These are phyloP conservation scores for Lipomyces yamanashiensis DNA, from an alignment of 805 yeast genomes.

Conservation along the genomic window DNA sequence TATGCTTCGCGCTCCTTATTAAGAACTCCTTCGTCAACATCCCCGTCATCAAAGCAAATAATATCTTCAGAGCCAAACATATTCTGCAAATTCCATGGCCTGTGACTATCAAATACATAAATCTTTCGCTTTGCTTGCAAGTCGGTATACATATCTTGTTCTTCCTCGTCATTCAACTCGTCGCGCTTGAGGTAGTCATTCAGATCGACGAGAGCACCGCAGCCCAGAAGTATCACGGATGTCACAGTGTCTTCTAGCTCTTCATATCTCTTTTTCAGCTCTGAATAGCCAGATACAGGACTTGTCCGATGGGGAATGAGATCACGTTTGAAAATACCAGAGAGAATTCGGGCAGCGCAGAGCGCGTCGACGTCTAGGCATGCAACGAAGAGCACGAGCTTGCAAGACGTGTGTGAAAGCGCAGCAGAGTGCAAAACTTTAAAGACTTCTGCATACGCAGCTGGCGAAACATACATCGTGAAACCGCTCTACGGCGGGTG, in stretches of 20 bases:
- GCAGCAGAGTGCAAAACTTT: conserved; percentile 70
- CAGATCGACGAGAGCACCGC: conserved; percentile 90
- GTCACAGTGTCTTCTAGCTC: conserved; percentile 74
- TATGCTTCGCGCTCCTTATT: conserved; percentile 66
- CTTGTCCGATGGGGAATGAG: conserved; percentile 84
- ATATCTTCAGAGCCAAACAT: conserved; percentile 80
- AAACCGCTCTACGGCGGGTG: conserved; percentile 5
- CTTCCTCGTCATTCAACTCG: conserved; percentile 28
- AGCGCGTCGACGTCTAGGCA: conserved; percentile 90
- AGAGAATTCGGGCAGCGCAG: conserved; percentile 81
- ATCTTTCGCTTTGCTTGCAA: conserved; percentile 55
- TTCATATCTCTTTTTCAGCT: conserved; percentile 62
- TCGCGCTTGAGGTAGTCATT: conserved; percentile 56
- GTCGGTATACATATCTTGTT: conserved; percentile 35
- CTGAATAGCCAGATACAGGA: conserved; percentile 91
- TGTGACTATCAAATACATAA: conserved; percentile 85
- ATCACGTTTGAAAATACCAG: conserved; percentile 73
- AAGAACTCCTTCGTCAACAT: conserved; percentile 60
- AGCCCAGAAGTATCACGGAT: conserved; percentile 81
- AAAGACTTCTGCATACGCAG: conserved; percentile 69
- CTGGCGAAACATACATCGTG: conserved; percentile 75
- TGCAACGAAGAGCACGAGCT: conserved; percentile 83
- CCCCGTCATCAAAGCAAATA: conserved; percentile 84
- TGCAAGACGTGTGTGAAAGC: conserved; percentile 89
- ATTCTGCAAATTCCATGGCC: conserved; percentile 97